These are phyloP conservation scores for Brassica rapa DNA, from an alignment of 345 rosid species.

Conservation along the genomic window DNA sequence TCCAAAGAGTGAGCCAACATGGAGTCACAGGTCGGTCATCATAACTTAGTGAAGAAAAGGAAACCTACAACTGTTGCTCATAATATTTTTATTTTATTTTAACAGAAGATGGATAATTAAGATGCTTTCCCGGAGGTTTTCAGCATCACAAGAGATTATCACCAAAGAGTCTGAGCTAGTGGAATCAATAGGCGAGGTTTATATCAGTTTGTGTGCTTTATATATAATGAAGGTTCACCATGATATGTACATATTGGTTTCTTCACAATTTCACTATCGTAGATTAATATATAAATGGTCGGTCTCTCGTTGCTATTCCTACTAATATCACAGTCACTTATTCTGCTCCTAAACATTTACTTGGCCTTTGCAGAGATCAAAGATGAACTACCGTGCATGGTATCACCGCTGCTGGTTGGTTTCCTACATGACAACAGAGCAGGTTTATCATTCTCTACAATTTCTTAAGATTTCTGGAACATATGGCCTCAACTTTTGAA, in stretches of 20 bases:
- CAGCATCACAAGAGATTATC: conserved; percentile 46
- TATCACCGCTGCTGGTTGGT: conserved; percentile 98
- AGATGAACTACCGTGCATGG: conserved; percentile 99
- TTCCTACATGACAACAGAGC: conserved; percentile 69
- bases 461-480: neutral
- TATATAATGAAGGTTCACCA: conserved; percentile 52
- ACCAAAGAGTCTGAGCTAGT: conserved; percentile 85
- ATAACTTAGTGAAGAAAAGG: conserved; percentile 8
- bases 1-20: conserved; percentile 92
- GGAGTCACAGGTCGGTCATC: conserved; percentile 77
- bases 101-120: conserved; percentile 92
- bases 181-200: conserved; percentile 88
- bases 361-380: conserved; percentile 63
- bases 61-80: neutral
- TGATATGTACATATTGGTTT: conserved; percentile 13
- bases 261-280: neutral
- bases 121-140: conserved; percentile 54
- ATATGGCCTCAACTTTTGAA: neutral
- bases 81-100: conserved; percentile 16
- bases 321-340: neutral
- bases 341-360: conserved; percentile 5
- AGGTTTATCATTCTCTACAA: conserved; percentile 47
- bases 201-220: conserved; percentile 54
- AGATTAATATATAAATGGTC: neutral
- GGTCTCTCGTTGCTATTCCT: neutral